Conservation (phyloP, 805 yeast species). For the Metschnikowia colocasiae region DNA sequence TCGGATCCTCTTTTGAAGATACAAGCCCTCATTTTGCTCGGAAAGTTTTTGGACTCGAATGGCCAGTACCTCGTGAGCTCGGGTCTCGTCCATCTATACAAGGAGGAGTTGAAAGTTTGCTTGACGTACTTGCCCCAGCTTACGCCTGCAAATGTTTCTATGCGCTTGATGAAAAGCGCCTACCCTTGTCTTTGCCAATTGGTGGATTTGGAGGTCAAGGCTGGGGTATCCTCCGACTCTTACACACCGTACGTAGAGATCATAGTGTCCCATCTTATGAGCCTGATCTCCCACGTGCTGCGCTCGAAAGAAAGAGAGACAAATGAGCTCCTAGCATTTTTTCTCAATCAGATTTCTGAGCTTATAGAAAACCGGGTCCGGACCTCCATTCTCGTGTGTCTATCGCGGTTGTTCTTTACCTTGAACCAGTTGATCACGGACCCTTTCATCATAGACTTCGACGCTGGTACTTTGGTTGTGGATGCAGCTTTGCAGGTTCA, state of each 20-base stretch:
- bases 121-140: constrained; percentile 26
- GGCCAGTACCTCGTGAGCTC: constrained; percentile 18
- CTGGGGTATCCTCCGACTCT: background rate
- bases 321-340: constrained; percentile 13
- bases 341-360: constrained; percentile 18
- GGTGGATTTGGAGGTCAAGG: constrained; percentile 2
- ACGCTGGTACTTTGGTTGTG: constrained; percentile 16
- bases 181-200: constrained; percentile 21
- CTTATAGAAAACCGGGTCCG: constrained; percentile 11
- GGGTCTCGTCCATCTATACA: constrained; percentile 27
- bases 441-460: constrained; percentile 26
- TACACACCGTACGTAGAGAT: constrained; percentile 21
- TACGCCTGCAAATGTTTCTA: constrained; percentile 24
- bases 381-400: constrained; percentile 20
- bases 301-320: constrained; percentile 13
- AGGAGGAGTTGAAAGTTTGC: constrained; percentile 24
- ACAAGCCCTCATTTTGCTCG: constrained; percentile 24
- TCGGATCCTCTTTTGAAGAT: constrained; percentile 27
- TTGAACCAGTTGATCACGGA: constrained; percentile 31
- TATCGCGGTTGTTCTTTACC: constrained; percentile 26
- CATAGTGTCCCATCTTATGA: constrained; percentile 22
- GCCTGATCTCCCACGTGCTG: constrained; percentile 24
- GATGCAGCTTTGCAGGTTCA: constrained; percentile 25
- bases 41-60: constrained; percentile 11
- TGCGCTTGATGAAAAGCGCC: constrained; percentile 20